Conservation (phyloP, 257 asterid genomes). For the Thymus quinquecostatus region DNA sequence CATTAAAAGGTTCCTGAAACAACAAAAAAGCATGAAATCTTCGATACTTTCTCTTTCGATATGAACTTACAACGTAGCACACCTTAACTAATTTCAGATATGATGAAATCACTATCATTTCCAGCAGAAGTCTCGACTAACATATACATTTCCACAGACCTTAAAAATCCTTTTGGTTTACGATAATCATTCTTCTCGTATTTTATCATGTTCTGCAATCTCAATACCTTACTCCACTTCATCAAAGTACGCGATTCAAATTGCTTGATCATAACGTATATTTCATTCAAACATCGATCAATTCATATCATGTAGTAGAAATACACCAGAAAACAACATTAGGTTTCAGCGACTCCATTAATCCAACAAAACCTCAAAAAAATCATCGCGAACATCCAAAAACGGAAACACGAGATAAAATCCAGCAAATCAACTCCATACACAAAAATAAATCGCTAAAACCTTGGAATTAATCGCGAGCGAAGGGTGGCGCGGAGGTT, state of each 20-base stretch:
- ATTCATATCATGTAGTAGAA: not conserved
- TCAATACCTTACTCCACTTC: not conserved
- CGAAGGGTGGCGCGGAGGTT: conserved; percentile 81
- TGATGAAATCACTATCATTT: not conserved
- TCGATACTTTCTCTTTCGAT: too few species aligned
- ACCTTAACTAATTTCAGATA: too few species aligned
- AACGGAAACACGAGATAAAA: too few species aligned
- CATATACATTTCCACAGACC: too few species aligned
- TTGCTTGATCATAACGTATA: not conserved
- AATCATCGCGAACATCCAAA: too few species aligned
- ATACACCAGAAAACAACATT: too few species aligned
- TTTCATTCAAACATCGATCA: not conserved
- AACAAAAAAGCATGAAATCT: not conserved
- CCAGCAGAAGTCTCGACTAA: not conserved
- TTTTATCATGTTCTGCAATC: not conserved
- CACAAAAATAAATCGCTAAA: too few species aligned
- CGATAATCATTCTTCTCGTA: not conserved
- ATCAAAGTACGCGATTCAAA: not conserved
- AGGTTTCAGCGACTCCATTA: too few species aligned
- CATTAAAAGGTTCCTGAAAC: conserved; percentile 89
- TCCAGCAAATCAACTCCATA: not conserved
- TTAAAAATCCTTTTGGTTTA: not conserved
- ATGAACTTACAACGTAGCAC: too few species aligned
- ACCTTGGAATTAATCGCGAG: conserved; percentile 51
- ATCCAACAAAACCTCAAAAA: too few species aligned